Conservation (phyloP, 2,329 filamentous ascomycete species). For the Penicillium capsulatum region DNA sequence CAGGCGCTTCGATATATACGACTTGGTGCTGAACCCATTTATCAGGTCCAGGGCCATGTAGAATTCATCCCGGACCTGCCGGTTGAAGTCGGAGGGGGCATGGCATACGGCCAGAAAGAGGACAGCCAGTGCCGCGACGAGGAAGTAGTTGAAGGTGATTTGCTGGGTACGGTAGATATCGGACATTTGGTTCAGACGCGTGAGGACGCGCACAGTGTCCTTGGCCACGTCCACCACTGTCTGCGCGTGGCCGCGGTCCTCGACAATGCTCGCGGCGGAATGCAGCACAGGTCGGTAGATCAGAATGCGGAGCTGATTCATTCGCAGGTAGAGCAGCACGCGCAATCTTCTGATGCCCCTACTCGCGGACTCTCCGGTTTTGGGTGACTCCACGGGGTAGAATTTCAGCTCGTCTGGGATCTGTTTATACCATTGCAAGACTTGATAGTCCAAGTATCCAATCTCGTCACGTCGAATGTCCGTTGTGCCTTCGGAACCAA, state of each 20-base stretch:
- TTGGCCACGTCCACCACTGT: conserved; percentile 63
- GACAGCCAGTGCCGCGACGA: conserved; percentile 60
- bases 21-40: conserved; percentile 58
- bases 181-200: conserved; percentile 57
- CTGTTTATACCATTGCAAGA: conserved; percentile 79
- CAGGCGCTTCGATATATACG: conserved; percentile 57
- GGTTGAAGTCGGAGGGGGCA: conserved; percentile 58
- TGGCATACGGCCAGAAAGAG: conserved; percentile 63
- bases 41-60: conserved; percentile 64
- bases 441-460: conserved; percentile 73
- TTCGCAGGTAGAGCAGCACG: conserved; percentile 77
- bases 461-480: conserved; percentile 71
- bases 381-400: conserved; percentile 52
- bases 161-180: conserved; percentile 63
- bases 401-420: conserved; percentile 63
- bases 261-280: conserved; percentile 75
- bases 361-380: conserved; percentile 48
- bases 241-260: conserved; percentile 68
- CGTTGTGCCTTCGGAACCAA: conserved; percentile 62
- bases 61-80: conserved; percentile 61
- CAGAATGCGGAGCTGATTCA: conserved; percentile 86
- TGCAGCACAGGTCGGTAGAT: conserved; percentile 86
- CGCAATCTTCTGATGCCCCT: conserved; percentile 70
- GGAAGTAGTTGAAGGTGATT: conserved; percentile 63
- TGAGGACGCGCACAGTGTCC: conserved; percentile 60